Evolutionary conservation across 2,329 filamentous ascomycete species (phyloP), one percentile per base, ranked within the genome.

Genomic region (Trichoderma simmonsii): DNA sequence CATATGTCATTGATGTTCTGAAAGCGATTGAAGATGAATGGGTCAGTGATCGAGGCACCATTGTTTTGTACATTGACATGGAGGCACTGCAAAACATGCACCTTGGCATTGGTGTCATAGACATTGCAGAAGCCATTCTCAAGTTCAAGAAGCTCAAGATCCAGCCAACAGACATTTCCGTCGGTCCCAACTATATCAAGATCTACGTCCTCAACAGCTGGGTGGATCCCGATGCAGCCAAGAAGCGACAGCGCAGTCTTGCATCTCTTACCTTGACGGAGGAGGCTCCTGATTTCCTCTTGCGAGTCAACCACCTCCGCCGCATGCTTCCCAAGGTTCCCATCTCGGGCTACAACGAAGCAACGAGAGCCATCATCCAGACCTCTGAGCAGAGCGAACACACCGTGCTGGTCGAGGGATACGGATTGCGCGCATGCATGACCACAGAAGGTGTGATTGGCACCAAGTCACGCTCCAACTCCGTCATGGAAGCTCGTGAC

Each of bases 371-470:
- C 62, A 94, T 98, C 76, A 96, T 98, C 79, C 92, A 96, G 77
- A 94, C 93, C 2, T 90, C 91, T 63, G 91, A 93, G 69, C 84
- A 88, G 3, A 87, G 86, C 34, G 91, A 91, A 48, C 87, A 91
- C 76, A 90, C 88, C 18, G 94, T 95, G 60, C 86, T 98, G 1
- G 96, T 99, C 4, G 96, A 98, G 86, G 96, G 96, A 2, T 98
- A 99, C 81, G 96, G 96, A 0, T 86, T 99, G 64, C 89, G 90
- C 57, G 88, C 90, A 34, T 98, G 95, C 83, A 97, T 99, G 91
- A 97, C 91, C 11, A 99, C 96, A 0, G 92, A 95, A 74, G 96
- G 96, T 74, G 93, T 99, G 6, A 86, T 97, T 71, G 94, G 95
- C 71, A 91, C 89, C 24, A 85, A 87, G 76, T 92, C 91, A 3